Evolutionary conservation across 1,139 yeast genomes (phyloP), one percentile per base, ranked within the genome.

Genomic region (Kazachstania sp.): DNA sequence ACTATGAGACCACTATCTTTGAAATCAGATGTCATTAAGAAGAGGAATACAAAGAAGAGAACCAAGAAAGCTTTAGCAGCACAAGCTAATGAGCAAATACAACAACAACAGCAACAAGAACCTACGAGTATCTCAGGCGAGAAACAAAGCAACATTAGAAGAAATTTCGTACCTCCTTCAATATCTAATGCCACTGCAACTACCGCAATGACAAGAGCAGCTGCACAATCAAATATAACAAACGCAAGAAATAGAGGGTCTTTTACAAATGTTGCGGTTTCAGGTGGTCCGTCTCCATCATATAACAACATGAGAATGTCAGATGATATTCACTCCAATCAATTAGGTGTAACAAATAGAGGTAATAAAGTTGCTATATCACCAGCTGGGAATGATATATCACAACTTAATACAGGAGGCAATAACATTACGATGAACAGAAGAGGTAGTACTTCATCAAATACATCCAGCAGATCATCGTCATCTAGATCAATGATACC

Each of bases 11-110:
- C 98, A 6, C 73, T 92, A 51, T 83, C 95, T 19, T 71, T 92
- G 59, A 92, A 92, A 62, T 86, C 97, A 0, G 97, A 92, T 68
- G 92, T 95, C 13, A 92, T 92, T 56, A 87, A 88, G 69, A 86
- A 90, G 62, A 75, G 98, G 58, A 69, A 68, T 49, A 60, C 70
- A 51, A 55, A 67, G 61, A 67, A 66, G 61, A 57, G 63, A 44
- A 50, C 62, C 47, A 53, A 65, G 55, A 61, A 58, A 39, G 48
- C 35, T 18, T 35, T 19, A 31, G 30, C 29, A 12, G 41, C 29
- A 37, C 46, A 37, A 31, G 18, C 31, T 38, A 34, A 35, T n/a
- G 37, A 23, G 19, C 42, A 41, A 23, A 35, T 11, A 7, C 32
- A 42, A 20, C 34, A 35, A 13, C 37, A 26, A 30, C 12, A 20